Evolutionary conservation across 2,329 filamentous ascomycete genomes (phyloP).

Genomic region (Aspergillus neoniger): DNA sequence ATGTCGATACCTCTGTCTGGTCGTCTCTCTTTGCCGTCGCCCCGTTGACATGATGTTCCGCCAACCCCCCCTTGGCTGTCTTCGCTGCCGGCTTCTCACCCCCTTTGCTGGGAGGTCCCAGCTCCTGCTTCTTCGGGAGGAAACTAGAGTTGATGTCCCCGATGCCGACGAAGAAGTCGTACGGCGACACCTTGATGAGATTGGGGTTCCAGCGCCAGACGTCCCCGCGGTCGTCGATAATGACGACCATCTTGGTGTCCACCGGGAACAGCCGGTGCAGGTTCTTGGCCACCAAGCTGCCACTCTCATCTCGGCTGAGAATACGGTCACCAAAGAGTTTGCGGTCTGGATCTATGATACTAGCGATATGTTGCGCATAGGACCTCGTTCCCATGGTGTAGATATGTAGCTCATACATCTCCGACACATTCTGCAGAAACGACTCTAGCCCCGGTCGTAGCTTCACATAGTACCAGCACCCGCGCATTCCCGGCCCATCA

Average conservation of each 20-base stretch:
- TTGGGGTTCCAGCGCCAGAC: slow-evolving; percentile 95
- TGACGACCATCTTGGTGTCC: slow-evolving; percentile 98
- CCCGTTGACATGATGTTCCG: slow-evolving; percentile 37
- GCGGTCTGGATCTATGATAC: slow-evolving; percentile 86
- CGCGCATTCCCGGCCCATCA: slow-evolving; percentile 71
- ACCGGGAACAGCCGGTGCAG: slow-evolving; percentile 90
- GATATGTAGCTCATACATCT: slow-evolving; percentile 91
- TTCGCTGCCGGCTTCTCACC: slow-evolving; percentile 29
- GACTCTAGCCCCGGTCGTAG: slow-evolving; percentile 81
- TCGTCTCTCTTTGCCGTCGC: slow-evolving; percentile 27
- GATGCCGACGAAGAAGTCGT: slow-evolving; percentile 97
- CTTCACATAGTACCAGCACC: slow-evolving; percentile 98
- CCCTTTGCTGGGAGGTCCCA: slow-evolving; percentile 50
- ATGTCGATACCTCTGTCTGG: slow-evolving; percentile 53
- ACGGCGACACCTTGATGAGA: slow-evolving; percentile 90
- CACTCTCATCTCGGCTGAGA: slow-evolving; percentile 95
- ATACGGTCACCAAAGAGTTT: slow-evolving; percentile 93
- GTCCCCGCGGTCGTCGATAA: slow-evolving; percentile 95
- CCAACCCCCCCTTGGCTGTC: slow-evolving; percentile 24
- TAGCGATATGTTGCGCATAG: slow-evolving; percentile 90
- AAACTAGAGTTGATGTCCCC: slow-evolving; percentile 99
- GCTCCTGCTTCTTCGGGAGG: slow-evolving; percentile 71
- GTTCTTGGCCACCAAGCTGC: slow-evolving; percentile 86
- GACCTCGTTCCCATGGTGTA: slow-evolving; percentile 99
- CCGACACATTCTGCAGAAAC: slow-evolving; percentile 76